phyloP scores from a whole-genome alignment of 495 filamentous ascomycete species.

The Xylaria telfairii region DNA sequence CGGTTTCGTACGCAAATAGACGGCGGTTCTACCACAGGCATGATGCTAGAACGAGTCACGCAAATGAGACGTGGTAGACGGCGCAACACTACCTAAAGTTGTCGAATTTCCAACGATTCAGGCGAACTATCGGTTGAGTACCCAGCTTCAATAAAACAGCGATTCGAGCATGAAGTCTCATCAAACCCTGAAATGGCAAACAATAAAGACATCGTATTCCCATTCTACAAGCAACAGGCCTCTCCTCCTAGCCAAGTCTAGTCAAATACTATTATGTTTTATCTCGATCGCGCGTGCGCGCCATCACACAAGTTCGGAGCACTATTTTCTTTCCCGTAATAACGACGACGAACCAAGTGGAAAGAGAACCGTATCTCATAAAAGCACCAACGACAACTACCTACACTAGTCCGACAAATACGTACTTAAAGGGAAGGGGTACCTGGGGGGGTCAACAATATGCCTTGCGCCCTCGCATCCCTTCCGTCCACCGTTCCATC shows the following conservation, averaged over 20 bases:
- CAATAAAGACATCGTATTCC: not conserved
- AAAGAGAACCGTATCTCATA: conserved; percentile 6
- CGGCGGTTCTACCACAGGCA: no score
- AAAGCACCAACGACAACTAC: conserved; percentile 4
- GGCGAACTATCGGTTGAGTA: no score
- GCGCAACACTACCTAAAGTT: no score
- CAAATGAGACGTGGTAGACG: no score
- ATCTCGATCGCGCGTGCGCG: not conserved
- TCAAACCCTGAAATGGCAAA: not conserved
- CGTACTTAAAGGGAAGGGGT: not conserved
- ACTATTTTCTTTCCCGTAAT: not conserved
- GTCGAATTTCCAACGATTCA: no score
- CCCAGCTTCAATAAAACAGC: no score
- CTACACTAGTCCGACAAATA: not conserved
- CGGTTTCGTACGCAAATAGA: no score
- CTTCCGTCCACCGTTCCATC: not conserved
- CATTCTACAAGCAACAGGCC: not conserved
- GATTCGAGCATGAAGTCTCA: not conserved
- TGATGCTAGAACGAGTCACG: no score
- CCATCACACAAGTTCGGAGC: not conserved
- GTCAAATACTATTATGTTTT: not conserved
- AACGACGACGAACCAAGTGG: not conserved
- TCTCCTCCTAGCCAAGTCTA: not conserved
- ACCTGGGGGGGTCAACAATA: not conserved
- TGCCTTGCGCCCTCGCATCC: not conserved